phyloP scores from a whole-genome alignment of 2,329 filamentous ascomycete genomes.

The Monosporascus sp. region DNA sequence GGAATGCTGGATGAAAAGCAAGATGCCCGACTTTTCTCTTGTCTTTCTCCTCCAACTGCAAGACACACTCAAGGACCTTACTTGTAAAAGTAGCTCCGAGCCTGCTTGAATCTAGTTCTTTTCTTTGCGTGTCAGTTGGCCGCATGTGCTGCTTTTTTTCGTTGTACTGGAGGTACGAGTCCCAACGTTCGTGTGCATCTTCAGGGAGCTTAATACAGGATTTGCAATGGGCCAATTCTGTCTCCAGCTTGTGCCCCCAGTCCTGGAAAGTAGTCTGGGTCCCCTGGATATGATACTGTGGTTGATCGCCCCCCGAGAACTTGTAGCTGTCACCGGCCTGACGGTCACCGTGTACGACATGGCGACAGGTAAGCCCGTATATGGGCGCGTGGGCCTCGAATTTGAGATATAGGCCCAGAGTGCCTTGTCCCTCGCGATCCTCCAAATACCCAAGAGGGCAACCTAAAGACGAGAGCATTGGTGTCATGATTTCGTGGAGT shows the following conservation, averaged over 20 bases:
- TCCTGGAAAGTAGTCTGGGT: no score
- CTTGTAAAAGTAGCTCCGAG: no score
- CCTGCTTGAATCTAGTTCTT: no score
- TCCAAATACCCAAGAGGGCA: not conserved
- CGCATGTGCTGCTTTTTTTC: no score
- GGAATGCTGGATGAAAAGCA: not conserved
- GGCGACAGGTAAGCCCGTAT: slow-evolving; percentile 6
- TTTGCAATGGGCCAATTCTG: no score
- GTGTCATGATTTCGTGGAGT: not conserved
- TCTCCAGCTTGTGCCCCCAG: no score
- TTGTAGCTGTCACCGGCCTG: not conserved
- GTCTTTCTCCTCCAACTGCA: not conserved
- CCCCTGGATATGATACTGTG: not conserved
- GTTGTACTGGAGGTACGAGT: no score
- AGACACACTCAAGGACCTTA: no score
- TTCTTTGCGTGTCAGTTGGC: no score
- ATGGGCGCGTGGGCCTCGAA: not conserved
- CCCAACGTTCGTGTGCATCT: no score
- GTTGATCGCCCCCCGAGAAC: not conserved
- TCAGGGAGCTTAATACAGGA: no score
- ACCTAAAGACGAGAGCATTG: not conserved
- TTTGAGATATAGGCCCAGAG: slow-evolving; percentile 2
- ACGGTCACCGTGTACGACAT: not conserved
- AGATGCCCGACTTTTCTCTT: slow-evolving; percentile 1
- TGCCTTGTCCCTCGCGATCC: not conserved